phyloP scores from a whole-genome alignment of 257 asterid genomes.

The Misopates orontium region DNA sequence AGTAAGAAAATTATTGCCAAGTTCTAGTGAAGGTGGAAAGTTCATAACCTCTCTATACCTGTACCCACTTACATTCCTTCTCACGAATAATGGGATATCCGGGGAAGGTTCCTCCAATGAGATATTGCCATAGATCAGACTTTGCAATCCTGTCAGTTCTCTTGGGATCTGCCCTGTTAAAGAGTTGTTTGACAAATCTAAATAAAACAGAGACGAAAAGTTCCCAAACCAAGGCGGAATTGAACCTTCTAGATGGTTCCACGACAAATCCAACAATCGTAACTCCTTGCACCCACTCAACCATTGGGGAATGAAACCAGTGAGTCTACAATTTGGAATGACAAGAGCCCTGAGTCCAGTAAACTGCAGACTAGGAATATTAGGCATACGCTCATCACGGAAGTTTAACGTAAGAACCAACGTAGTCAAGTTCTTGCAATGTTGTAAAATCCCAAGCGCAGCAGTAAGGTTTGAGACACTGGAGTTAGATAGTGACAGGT shows the following conservation, averaged over 20 bases:
- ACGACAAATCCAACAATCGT: constrained; percentile 69
- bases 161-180: constrained; percentile 60
- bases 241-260: constrained; percentile 63
- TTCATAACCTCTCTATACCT: constrained; percentile 54
- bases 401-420: constrained; percentile 68
- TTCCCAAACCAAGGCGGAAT: constrained; percentile 75
- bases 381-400: constrained; percentile 53
- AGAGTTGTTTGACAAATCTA: constrained; percentile 80
- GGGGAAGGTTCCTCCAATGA: constrained; percentile 44
- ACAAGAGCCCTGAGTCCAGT: constrained; percentile 54
- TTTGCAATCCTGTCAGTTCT: constrained; percentile 51
- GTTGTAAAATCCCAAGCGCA: constrained; percentile 58
- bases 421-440: constrained; percentile 62
- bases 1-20: constrained; percentile 59
- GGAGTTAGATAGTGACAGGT: constrained; percentile 65
- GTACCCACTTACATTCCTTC: constrained; percentile 41
- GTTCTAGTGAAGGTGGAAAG: constrained; percentile 70
- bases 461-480: constrained; percentile 53
- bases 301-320: constrained; percentile 72
- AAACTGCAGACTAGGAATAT: constrained; percentile 46
- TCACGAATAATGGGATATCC: constrained; percentile 58
- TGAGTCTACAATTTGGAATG: constrained; percentile 72
- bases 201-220: constrained; percentile 57
- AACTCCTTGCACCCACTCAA: constrained; percentile 45
- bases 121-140: constrained; percentile 45